Base-by-base conservation (phyloP, 2,329 filamentous ascomycete genomes). In the Metarhizium guizhouense region DNA sequence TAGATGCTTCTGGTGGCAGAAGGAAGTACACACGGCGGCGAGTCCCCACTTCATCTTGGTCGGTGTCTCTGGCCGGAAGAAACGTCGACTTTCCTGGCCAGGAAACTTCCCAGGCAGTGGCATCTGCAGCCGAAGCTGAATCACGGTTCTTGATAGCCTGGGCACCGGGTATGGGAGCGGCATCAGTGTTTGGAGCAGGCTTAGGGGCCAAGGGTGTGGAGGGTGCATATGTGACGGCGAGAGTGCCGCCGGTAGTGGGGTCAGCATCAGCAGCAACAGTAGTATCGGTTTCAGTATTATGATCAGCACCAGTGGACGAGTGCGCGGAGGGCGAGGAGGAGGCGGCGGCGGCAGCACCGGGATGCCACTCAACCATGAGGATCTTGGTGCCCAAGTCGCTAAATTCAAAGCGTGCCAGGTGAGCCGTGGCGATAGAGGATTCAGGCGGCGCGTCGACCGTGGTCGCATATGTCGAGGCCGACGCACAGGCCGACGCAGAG, bases 351-450 rank as follows among this genome's bases (percentile, higher is more conserved):
- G 38, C 38, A 6, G 38, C 14, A 40, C 38, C n/a, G 14, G 71
- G 68, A 67, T 89, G 84, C 91, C 91, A 96, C 70, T 96, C 90
- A 43, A 95, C 86, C 90, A 96, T 94, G 63, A 96, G 75, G 60
- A 96, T 86, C 75, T 95, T 96, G 59, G 90, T 95, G 45, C 90
- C 90, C 61, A 92, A 87, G 64, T 90, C 89, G 52, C 84, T 87
- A 68, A 95, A 95, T 69, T 96, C 91, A 71, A 95, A 96, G 57
- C 91, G 85, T 49, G 90, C 76, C 71, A 57, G 74, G 73, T 64
- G 78, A 70, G 64, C 61, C 32, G 64, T 65, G 30, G 59, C 54
- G 38, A 62, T 60, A 40, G 56, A 50, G 29, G 56, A 25, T 25
- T 25, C 53, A 16, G 54, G 25, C 36, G 55, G 45, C 50, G 56